Percentiles rank a stretch among this genome's conserved stretches.
Evolutionary conservation across 2,329 filamentous ascomycete species (phyloP).

Genomic region (Amylocarpus encephaloides): DNA sequence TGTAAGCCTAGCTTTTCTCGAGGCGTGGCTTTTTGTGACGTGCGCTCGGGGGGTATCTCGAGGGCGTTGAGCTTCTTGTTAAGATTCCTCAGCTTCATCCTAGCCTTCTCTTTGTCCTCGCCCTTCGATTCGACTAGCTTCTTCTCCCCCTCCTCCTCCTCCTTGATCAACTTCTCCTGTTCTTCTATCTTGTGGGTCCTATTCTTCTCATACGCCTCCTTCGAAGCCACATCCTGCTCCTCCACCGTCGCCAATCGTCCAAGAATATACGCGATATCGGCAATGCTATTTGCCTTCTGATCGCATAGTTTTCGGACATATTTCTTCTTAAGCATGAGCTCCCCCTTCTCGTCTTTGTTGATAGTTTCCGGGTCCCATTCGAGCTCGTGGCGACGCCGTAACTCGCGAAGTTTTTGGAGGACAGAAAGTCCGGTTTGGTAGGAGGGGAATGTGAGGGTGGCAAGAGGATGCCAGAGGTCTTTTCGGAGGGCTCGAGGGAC

Average conservation of each 20-base stretch:
- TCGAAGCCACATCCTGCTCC: not conserved
- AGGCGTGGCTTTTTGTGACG: not conserved
- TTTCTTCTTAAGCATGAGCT: constrained; percentile 28
- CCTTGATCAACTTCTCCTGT: not conserved
- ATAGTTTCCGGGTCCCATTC: constrained; percentile 47
- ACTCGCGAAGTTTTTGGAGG: constrained; percentile 59
- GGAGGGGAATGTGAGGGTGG: constrained; percentile 50
- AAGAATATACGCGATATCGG: constrained; percentile 48
- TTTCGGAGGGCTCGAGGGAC: constrained; percentile 57
- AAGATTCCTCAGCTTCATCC: not conserved
- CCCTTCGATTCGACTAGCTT: not conserved
- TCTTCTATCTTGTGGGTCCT: not conserved
- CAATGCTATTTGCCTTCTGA: constrained; percentile 53
- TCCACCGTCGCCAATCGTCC: constrained; percentile 10
- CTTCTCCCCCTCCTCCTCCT: not conserved
- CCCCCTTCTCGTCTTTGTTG: constrained; percentile 26
- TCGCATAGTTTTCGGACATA: constrained; percentile 27
- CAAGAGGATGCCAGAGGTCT: constrained; percentile 60
- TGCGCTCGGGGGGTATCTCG: not conserved
- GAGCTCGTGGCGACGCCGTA: constrained; percentile 56
- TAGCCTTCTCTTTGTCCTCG: not conserved
- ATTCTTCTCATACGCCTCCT: not conserved
- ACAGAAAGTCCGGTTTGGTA: constrained; percentile 51
- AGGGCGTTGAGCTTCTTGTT: not conserved
- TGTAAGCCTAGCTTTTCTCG: not conserved